Percentiles rank a stretch among this genome's conserved stretches.
phyloP scores from a whole-genome alignment of 2,329 filamentous ascomycete species.

The Botrytis cinerea region DNA sequence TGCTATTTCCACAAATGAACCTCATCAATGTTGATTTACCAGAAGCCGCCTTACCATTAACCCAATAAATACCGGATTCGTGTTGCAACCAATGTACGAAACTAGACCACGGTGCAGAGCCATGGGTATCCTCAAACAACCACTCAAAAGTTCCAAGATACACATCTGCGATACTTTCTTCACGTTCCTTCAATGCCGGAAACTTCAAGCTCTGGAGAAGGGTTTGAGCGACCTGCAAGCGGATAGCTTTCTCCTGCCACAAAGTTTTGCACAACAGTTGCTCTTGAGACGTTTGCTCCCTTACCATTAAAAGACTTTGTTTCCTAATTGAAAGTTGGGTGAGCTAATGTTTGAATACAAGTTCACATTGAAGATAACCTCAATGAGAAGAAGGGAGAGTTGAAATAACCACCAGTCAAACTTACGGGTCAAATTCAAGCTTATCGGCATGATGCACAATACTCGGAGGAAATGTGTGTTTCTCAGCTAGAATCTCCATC shows the following conservation, averaged over 20 bases:
- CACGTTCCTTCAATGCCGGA: slow-evolving; percentile 7
- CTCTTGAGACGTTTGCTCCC: background rate
- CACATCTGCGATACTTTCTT: slow-evolving; percentile 21
- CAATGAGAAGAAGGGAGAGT: too few species aligned
- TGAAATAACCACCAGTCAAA: background rate
- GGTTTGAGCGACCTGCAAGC: background rate
- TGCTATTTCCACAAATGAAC: slow-evolving; percentile 20
- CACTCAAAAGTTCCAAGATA: slow-evolving; percentile 26
- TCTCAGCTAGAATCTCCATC: slow-evolving; percentile 12
- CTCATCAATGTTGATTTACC: slow-evolving; percentile 34
- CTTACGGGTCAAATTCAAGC: background rate
- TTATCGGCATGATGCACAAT: background rate
- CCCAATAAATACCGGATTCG: slow-evolving; percentile 28
- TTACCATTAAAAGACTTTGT: background rate
- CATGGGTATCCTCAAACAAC: slow-evolving; percentile 16
- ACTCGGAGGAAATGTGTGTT: background rate
- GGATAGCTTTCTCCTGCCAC: background rate
- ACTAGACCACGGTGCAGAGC: background rate
- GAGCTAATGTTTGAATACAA: background rate
- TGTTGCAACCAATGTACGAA: slow-evolving; percentile 28
- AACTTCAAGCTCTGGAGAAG: slow-evolving; percentile 14
- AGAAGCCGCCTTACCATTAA: slow-evolving; percentile 29
- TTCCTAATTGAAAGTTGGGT: background rate
- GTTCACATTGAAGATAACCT: too few species aligned
- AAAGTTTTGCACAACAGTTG: background rate